Base-by-base conservation (phyloP, 225 moss, liverwort and hornwort species). In the Marchantia polymorpha region DNA sequence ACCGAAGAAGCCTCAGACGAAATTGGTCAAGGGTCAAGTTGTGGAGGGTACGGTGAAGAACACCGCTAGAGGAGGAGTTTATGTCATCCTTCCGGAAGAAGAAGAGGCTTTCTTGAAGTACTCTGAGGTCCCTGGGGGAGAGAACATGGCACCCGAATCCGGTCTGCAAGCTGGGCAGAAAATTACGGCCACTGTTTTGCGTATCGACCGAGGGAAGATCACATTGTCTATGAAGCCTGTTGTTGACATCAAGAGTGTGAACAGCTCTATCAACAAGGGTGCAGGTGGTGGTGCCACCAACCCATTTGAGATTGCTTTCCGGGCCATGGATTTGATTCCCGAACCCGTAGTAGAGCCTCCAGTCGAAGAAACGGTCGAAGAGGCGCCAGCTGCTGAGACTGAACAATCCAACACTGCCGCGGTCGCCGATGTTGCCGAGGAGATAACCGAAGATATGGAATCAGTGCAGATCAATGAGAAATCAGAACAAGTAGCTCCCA, bases 1-100 rank as follows among this genome's bases (percentile, higher is more conserved):
- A 22, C 83, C 86, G 0, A 89, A 77, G 76, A 96, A 94, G 88
- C 86, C 91, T 74, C 72, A 55, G 0, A 90, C 96, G 22, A 96
- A 92, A 80, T 63, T 99, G 82, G 79, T 77, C 67, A 99, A 92
- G 84, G 99, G 99, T 20, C 89, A 95, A 81, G 91, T 86, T 47
- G 79, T 99, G 69, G 89, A 90, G 81, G 99, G 99, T 27, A 92
- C 84, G n/a, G 95, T 99, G 86, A 99, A 95, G 86, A 99, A 92
- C 76, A 88, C 90, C 66, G 89, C 90, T 48, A 89, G 93, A 82
- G 90, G 88, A 53, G 99, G 99, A 22, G 91, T 91, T 30, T 99
- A 91, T 81, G 87, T 99, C 69, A 60, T 82, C 27, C 87, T 99
- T 46, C 74, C 87, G 15, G 83, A 86, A 39, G 90, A 90, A 10